Percentiles rank a stretch among this genome's conserved stretches.
Conservation (phyloP, 2,329 filamentous ascomycete genomes). For the Endoconidiophora polonica region DNA sequence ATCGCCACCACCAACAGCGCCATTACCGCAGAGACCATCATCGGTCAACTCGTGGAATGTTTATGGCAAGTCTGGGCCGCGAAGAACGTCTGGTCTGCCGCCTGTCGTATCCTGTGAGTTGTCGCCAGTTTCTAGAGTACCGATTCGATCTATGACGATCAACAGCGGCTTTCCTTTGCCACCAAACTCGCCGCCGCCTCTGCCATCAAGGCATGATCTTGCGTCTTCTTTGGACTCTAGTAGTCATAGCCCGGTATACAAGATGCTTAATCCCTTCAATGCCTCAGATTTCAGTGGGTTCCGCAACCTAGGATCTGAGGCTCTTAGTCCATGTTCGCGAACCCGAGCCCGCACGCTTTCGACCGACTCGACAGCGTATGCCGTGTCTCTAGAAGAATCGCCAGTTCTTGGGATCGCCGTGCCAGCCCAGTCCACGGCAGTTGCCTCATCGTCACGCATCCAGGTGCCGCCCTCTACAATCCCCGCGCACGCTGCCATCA, state of each 20-base stretch:
- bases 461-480: constrained; percentile 3
- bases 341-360: not conserved
- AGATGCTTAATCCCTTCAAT: constrained; percentile 2
- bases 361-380: not conserved
- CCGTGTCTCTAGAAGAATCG: constrained; percentile 1
- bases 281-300: not conserved
- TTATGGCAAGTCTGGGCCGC: constrained; percentile 15
- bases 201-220: not conserved
- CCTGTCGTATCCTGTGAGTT: not conserved
- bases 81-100: constrained; percentile 11
- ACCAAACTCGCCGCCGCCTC: not conserved
- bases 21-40: constrained; percentile 19
- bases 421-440: not conserved
- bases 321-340: not conserved
- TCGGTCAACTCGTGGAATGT: constrained; percentile 29
- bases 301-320: not conserved
- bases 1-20: constrained; percentile 4
- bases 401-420: constrained; percentile 1
- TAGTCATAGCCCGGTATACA: not conserved
- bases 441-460: not conserved
- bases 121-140: not conserved
- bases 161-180: not conserved
- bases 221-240: not conserved
- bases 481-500: not conserved
- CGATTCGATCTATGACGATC: not conserved